Evolutionary conservation across 164 flowering plant genomes (phyloP), one percentile per base, ranked within the genome.

Genomic region (Chloranthus sessilifolius): DNA sequence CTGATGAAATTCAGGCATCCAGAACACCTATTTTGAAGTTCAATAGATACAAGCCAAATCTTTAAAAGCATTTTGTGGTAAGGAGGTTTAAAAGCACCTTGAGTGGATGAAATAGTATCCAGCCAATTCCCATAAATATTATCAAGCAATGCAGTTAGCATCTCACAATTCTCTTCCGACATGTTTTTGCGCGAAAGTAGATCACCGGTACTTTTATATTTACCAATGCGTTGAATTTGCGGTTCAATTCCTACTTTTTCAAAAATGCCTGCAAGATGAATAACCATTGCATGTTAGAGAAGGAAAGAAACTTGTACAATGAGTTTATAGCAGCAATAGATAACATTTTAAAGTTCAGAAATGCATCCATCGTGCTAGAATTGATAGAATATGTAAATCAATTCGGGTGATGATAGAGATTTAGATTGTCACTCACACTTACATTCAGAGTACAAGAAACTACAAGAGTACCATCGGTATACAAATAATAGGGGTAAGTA

Each of bases 171-270:
- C 63, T 83, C 96, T 59, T 71, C 61, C 7, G 98, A 82, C 74
- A 91, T 85, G 43, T 43, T 78, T 70, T 78, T 88, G 41, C 96
- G 86, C 2, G 75, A 55, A 15, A 88, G 86, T 69, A 80, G 90
- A 73, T 91, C 98, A 7, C 96, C 98, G n/a, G 84, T 83, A 77
- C 95, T 91, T 75, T 91, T 91, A 43, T 85, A 91, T 69, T 88
- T 91, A 28, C 98, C 98, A 68, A 91, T 83, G 58, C 90, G 70
- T 63, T 85, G 65, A 16, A 88, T 74, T 73, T 87, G 90, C 26
- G 98, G 92, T 63, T 88, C 82, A 67, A 91, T 65, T 49, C 98
- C 96, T 17, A 79, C 71, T 61, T 85, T 85, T 73, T 91, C 96
- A 45, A 91, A 61, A 42, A 82, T 66, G 61, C 98, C 98, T 91